Evolutionary conservation across 2,329 filamentous ascomycete genomes (phyloP).

Genomic region (Diaporthe eres): DNA sequence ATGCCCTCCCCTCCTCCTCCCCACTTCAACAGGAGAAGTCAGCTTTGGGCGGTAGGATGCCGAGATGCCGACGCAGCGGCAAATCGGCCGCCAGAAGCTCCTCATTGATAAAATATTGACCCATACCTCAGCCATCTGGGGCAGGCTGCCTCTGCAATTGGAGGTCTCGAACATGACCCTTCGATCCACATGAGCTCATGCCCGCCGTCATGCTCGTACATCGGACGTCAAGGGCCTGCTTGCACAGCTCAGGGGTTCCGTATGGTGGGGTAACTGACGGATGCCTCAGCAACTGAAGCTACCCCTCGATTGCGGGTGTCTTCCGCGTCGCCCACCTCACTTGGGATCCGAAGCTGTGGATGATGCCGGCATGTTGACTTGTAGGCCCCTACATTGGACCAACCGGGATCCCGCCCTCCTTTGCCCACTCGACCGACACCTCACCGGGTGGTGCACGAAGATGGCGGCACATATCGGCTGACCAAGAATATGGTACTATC

Average conservation of each 20-base stretch:
- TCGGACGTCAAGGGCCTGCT: conserved; percentile 13
- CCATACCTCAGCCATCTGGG: conserved; percentile 5
- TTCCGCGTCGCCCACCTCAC: conserved; percentile 27
- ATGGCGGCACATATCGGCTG: not conserved
- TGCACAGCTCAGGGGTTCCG: conserved; percentile 32
- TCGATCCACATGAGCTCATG: conserved; percentile 32
- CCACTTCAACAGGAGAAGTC: not conserved
- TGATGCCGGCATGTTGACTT: conserved; percentile 1
- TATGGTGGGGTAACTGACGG: conserved; percentile 32
- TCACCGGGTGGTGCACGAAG: not conserved
- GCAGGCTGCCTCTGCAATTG: conserved; percentile 14
- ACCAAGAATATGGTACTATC: conserved; percentile 12
- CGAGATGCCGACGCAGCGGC: conserved; percentile 15
- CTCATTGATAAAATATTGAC: conserved; percentile 1
- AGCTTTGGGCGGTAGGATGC: conserved; percentile 3
- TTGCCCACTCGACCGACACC: not conserved
- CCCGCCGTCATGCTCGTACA: conserved; percentile 25
- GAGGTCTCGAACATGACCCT: conserved; percentile 16
- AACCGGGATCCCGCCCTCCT: not conserved
- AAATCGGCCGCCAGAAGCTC: conserved; percentile 13
- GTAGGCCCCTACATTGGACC: not conserved
- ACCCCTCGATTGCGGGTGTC: conserved; percentile 34
- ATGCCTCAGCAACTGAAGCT: conserved; percentile 31
- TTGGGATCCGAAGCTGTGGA: conserved; percentile 1
- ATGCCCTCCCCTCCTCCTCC: conserved; percentile 10